phyloP scores from a whole-genome alignment of 495 filamentous ascomycete species.

The Halenospora varia region DNA sequence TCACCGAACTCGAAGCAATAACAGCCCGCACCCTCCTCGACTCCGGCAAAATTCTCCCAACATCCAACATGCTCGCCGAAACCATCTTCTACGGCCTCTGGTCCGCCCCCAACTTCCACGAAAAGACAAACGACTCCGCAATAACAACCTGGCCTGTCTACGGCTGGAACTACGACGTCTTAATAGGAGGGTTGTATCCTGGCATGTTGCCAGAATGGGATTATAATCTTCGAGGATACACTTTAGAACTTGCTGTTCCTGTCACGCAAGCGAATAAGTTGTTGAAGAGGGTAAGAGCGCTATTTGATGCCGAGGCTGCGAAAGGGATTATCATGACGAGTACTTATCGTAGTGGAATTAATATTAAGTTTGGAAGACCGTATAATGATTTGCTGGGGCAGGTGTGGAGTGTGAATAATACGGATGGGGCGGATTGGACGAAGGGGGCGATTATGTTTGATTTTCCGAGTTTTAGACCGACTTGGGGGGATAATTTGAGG shows the following conservation, averaged over 20 bases:
- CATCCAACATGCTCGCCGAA: slow-evolving; percentile 46
- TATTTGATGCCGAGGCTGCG: slow-evolving; percentile 40
- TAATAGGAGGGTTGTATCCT: slow-evolving; percentile 45
- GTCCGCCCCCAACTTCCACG: slow-evolving; percentile 44
- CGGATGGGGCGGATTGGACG: slow-evolving; percentile 37
- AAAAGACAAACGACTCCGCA: slow-evolving; percentile 39
- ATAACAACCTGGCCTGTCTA: slow-evolving; percentile 43
- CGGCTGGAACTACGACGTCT: slow-evolving; percentile 47
- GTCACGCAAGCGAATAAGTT: slow-evolving; percentile 42
- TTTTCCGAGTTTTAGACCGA: slow-evolving; percentile 41
- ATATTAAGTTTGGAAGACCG: slow-evolving; percentile 47
- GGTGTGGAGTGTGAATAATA: slow-evolving; percentile 22
- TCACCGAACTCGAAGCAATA: slow-evolving; percentile 37
- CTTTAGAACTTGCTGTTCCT: slow-evolving; percentile 46
- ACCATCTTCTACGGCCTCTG: slow-evolving; percentile 41
- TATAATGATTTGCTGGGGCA: slow-evolving; percentile 48
- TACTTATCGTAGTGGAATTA: slow-evolving; percentile 47
- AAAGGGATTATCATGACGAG: slow-evolving; percentile 41
- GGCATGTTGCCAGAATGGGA: slow-evolving; percentile 47
- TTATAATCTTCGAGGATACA: slow-evolving; percentile 38
- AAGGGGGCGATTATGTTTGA: slow-evolving; percentile 51
- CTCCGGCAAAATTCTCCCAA: slow-evolving; percentile 41
- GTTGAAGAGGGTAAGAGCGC: slow-evolving; percentile 39
- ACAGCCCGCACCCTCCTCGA: slow-evolving; percentile 39
- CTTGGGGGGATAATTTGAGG: slow-evolving; percentile 39